Conservation (phyloP, 805 yeast genomes). For the Candida morakotiae region DNA sequence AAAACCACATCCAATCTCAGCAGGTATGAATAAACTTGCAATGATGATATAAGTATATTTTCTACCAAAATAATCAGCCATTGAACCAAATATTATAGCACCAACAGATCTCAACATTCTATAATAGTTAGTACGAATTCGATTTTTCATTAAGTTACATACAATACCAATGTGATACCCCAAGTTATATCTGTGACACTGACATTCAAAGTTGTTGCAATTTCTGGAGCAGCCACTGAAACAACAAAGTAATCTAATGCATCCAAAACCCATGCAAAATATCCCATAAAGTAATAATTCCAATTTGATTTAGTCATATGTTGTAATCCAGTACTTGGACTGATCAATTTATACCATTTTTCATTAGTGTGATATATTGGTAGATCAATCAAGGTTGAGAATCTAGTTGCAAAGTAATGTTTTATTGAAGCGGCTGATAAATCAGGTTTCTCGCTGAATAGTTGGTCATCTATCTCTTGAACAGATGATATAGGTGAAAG, state of each 20-base stretch:
- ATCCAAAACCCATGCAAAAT: constrained; percentile 62
- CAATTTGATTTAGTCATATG: constrained; percentile 24
- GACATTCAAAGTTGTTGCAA: constrained; percentile 44
- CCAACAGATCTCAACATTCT: constrained; percentile 66
- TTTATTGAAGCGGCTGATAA: constrained; percentile 9
- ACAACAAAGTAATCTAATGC: constrained; percentile 62
- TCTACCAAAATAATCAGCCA: constrained; percentile 60
- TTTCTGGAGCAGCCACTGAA: constrained; percentile 44
- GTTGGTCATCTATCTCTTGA: constrained; percentile 4
- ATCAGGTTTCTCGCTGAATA: constrained; percentile 15
- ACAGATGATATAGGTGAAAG: constrained; percentile 1
- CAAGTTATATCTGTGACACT: constrained; percentile 53
- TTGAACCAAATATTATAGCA: constrained; percentile 55
- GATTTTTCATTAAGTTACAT: neutral
- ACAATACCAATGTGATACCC: constrained; percentile 62
- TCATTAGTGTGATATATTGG: constrained; percentile 22
- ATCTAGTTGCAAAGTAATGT: constrained; percentile 12
- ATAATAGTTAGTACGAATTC: neutral
- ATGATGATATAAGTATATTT: constrained; percentile 53
- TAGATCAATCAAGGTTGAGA: constrained; percentile 16
- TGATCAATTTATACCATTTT: constrained; percentile 28
- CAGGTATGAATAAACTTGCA: constrained; percentile 41
- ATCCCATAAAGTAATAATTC: constrained; percentile 52
- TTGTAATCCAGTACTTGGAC: constrained; percentile 40
- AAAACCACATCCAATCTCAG: constrained; percentile 65